phyloP scores from a whole-genome alignment of 129 eudicot species.

The Flaveria bidentis region DNA sequence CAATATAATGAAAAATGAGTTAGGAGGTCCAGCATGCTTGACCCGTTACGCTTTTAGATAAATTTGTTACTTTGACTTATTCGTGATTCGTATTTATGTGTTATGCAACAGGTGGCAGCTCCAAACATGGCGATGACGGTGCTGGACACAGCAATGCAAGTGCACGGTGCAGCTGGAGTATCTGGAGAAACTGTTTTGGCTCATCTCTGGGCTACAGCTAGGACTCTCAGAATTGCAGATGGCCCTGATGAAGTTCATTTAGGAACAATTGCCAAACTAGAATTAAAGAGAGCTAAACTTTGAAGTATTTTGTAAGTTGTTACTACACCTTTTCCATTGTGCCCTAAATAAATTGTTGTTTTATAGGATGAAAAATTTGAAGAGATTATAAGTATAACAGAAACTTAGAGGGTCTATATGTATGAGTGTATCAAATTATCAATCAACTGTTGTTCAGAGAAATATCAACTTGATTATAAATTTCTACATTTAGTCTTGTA shows the following conservation, averaged over 20 bases:
- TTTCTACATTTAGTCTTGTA: not conserved
- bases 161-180: conserved; percentile 92
- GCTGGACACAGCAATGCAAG: conserved; percentile 94
- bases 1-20: not conserved
- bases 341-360: not conserved
- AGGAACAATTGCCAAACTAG: conserved; percentile 90
- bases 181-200: conserved; percentile 87
- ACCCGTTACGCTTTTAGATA: too few species aligned
- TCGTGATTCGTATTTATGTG: not conserved
- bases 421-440: not conserved
- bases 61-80: not conserved
- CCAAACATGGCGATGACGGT: conserved; percentile 89
- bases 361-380: not conserved
- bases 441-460: not conserved
- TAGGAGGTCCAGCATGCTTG: not conserved
- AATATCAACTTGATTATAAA: not conserved
- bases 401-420: not conserved
- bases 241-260: conserved; percentile 98
- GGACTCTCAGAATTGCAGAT: conserved; percentile 94
- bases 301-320: conserved; percentile 31
- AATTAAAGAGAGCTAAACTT: conserved; percentile 73
- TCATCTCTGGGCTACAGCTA: conserved; percentile 81
- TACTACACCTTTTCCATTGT: not conserved
- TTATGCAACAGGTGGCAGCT: conserved; percentile 67
- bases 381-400: not conserved